These are phyloP conservation scores for Heterobasidion parviporum DNA, from an alignment of 1,284 basidiomycete genomes.

Conservation along the genomic window DNA sequence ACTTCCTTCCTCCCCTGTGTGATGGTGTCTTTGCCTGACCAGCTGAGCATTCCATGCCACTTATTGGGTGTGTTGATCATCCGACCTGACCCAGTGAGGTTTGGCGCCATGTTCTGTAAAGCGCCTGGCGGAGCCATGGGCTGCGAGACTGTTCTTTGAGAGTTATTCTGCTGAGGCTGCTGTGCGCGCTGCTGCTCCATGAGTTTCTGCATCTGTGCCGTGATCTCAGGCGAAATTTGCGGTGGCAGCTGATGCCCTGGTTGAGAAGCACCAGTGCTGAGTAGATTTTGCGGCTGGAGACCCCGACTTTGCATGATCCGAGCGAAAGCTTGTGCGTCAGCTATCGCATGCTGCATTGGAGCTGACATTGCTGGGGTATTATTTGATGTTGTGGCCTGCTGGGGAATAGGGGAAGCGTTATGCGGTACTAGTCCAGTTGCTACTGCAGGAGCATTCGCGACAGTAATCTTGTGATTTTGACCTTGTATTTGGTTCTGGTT, in stretches of 20 bases:
- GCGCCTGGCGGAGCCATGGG: not conserved
- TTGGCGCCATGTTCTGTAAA: too few species aligned
- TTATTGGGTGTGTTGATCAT: slow-evolving; percentile 7
- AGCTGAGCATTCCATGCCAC: slow-evolving; percentile 49
- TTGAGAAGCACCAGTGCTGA: not conserved
- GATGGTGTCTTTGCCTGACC: slow-evolving; percentile 32
- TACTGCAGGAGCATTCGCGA: not conserved
- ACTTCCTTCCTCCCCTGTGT: slow-evolving; percentile 35
- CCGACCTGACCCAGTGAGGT: too few species aligned
- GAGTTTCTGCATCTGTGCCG: slow-evolving; percentile 45
- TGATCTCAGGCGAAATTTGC: slow-evolving; percentile 14
- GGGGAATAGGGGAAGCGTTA: not conserved
- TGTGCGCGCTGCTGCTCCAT: slow-evolving; percentile 32
- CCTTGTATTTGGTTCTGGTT: not conserved
- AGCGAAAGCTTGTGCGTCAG: not conserved
- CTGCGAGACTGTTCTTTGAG: slow-evolving; percentile 1
- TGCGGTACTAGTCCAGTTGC: not conserved
- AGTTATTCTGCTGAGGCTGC: slow-evolving; percentile 5
- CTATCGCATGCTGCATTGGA: not conserved
- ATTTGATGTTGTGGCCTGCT: not conserved
- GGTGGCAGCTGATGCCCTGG: not conserved
- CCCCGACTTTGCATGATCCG: not conserved
- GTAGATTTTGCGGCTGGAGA: not conserved
- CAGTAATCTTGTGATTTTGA: not conserved
- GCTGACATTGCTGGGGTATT: not conserved